phyloP scores from a whole-genome alignment of 257 asterid species.

The Coffea eugenioides region DNA sequence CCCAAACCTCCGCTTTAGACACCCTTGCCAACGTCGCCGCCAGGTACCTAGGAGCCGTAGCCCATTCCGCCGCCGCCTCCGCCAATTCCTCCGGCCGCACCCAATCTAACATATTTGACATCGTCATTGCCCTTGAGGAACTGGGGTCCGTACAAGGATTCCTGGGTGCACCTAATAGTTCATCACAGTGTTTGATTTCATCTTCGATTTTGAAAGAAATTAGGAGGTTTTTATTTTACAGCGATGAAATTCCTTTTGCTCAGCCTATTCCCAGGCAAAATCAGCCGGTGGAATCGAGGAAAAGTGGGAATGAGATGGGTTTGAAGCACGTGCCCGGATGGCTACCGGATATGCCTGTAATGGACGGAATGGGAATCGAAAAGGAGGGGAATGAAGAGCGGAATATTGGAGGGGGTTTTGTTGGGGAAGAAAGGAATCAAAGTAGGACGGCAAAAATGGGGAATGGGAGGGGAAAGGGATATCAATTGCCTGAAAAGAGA shows the following conservation, averaged over 20 bases:
- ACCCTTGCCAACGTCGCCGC: slow-evolving; percentile 48
- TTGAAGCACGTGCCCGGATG: slow-evolving; percentile 52
- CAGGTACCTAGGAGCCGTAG: slow-evolving; percentile 41
- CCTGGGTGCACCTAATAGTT: slow-evolving; percentile 20
- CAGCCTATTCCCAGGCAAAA: slow-evolving; percentile 33
- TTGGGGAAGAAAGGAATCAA: neutral
- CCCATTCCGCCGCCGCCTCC: slow-evolving; percentile 40
- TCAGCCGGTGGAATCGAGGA: neutral
- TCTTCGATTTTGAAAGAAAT: slow-evolving; percentile 42
- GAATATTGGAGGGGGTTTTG: slow-evolving; percentile 23
- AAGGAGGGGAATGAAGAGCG: slow-evolving; percentile 15
- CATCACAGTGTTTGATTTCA: slow-evolving; percentile 20
- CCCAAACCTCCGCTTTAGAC: slow-evolving; percentile 41
- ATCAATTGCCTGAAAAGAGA: slow-evolving; percentile 14
- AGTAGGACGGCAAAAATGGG: slow-evolving; percentile 5
- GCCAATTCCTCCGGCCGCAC: slow-evolving; percentile 54
- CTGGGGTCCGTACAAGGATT: slow-evolving; percentile 48
- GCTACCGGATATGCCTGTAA: slow-evolving; percentile 44
- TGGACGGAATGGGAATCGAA: slow-evolving; percentile 14
- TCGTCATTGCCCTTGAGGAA: slow-evolving; percentile 47
- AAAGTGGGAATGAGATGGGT: slow-evolving; percentile 10
- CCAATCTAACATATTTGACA: slow-evolving; percentile 44
- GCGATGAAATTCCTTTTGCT: slow-evolving; percentile 48
- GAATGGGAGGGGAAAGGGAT: neutral
- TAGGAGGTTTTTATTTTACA: slow-evolving; percentile 26